Evolutionary conservation across 495 filamentous ascomycete genomes (phyloP).

Genomic region (Aspergillus sparsus): DNA sequence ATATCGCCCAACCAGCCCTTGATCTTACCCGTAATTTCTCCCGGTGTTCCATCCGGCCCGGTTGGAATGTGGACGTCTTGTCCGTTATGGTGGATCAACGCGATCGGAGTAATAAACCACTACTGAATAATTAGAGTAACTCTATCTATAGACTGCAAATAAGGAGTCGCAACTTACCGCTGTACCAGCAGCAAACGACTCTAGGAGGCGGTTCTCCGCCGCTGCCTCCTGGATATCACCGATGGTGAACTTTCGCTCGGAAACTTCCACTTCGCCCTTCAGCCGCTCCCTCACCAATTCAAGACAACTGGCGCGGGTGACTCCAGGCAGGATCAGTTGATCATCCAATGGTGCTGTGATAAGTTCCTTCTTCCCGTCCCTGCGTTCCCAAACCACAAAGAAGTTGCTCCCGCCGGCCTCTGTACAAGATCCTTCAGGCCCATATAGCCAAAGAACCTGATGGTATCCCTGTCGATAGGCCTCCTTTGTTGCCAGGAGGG

Average conservation of each 20-base stretch:
- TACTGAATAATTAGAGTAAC: neutral
- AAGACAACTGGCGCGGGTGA: conserved; percentile 76
- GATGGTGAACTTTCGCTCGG: conserved; percentile 21
- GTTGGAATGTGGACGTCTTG: conserved; percentile 10
- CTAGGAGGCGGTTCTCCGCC: conserved; percentile 9
- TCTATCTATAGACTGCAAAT: neutral
- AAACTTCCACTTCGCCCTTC: conserved; percentile 5
- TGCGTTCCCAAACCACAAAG: conserved; percentile 67
- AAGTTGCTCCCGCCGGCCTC: conserved; percentile 95
- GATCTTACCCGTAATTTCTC: conserved; percentile 9
- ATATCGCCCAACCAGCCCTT: conserved; percentile 21
- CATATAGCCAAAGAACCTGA: conserved; percentile 35
- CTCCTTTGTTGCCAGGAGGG: conserved; percentile 23
- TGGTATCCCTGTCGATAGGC: conserved; percentile 23
- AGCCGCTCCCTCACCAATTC: conserved; percentile 71
- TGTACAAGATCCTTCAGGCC: conserved; percentile 75
- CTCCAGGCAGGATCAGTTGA: conserved; percentile 74
- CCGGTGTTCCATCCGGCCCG: conserved; percentile 1
- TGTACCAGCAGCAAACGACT: conserved; percentile 18
- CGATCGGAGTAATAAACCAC: conserved; percentile 18
- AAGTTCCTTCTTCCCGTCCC: conserved; percentile 66
- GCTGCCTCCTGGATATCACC: conserved; percentile 10
- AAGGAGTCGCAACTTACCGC: conserved; percentile 15
- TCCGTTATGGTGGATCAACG: conserved; percentile 6
- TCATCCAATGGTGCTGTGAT: conserved; percentile 83